Conservation (phyloP, 148 eudicot species). For the Drosera capensis region DNA sequence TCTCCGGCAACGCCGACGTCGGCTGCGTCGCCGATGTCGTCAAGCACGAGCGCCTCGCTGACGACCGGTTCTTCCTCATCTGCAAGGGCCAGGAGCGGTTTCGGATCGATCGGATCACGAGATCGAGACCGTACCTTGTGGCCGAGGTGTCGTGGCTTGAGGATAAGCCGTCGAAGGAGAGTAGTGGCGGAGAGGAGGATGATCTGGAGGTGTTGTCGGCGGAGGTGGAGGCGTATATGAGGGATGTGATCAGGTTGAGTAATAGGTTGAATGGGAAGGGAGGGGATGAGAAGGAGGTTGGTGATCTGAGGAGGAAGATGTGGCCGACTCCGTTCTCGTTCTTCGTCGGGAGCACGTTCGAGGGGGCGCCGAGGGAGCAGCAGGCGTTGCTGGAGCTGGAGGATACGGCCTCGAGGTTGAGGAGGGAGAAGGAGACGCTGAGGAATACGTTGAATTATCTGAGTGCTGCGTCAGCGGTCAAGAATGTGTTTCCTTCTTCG, state of each 20-base stretch:
- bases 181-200: conserved; percentile 18
- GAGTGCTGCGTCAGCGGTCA: conserved; percentile 87
- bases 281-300: conserved; percentile 69
- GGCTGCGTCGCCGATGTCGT: conserved; percentile 96
- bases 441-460: conserved; percentile 74
- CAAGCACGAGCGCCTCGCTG: conserved; percentile 71
- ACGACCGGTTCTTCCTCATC: conserved; percentile 69
- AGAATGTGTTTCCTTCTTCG: conserved; percentile 80
- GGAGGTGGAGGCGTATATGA: conserved; percentile 73
- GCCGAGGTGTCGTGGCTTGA: conserved; percentile 74
- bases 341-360: conserved; percentile 88
- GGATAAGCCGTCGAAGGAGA: conserved; percentile 76
- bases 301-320: conserved; percentile 62
- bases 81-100: conserved; percentile 92
- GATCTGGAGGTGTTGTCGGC: conserved; percentile 43
- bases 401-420: conserved; percentile 66
- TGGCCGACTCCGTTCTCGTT: conserved; percentile 95
- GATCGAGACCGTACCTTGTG: conserved; percentile 70
- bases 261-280: conserved; percentile 70
- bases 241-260: conserved; percentile 73
- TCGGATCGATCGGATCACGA: conserved; percentile 33
- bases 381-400: conserved; percentile 88
- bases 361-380: conserved; percentile 88
- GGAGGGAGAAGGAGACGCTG: conserved; percentile 80
- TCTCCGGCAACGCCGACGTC: conserved; percentile 45